Evolutionary conservation across 225 moss, liverwort and hornwort genomes (phyloP).

Genomic region (Climacium dendroides): DNA sequence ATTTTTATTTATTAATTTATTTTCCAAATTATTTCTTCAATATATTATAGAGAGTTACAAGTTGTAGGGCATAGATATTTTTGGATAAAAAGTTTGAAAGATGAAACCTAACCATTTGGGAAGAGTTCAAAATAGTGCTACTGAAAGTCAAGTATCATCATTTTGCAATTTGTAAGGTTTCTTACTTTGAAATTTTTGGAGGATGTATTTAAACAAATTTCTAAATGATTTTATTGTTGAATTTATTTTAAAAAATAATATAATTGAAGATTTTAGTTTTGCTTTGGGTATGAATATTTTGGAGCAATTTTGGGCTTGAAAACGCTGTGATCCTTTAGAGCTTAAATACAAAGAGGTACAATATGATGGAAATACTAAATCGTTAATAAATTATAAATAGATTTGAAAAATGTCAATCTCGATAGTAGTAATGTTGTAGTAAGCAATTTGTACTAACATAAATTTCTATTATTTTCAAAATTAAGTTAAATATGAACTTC

Average conservation of each 20-base stretch:
- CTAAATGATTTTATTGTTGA: not conserved
- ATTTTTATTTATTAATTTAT: not conserved
- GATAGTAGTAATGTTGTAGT: not conserved
- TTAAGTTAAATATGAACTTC: not conserved
- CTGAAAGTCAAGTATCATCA: not conserved
- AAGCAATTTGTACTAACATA: not conserved
- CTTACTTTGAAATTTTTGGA: too few relatives aligned
- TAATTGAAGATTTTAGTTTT: not conserved
- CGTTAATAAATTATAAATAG: too few relatives aligned
- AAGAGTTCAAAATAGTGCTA: not conserved
- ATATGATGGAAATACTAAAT: not conserved
- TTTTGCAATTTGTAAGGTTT: not conserved
- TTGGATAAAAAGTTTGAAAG: too few relatives aligned
- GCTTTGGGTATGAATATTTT: not conserved
- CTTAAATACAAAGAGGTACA: not conserved
- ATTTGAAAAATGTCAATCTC: not conserved
- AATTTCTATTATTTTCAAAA: not conserved
- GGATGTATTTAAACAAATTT: too few relatives aligned
- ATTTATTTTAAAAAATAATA: too few relatives aligned
- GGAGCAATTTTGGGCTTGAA: not conserved
- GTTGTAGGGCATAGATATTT: too few relatives aligned
- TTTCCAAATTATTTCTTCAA: too few relatives aligned
- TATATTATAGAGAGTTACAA: too few relatives aligned
- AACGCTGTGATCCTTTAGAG: not conserved
- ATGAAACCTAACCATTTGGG: too few relatives aligned